Evolutionary conservation across 1,284 basidiomycete species (phyloP).

Genomic region (Apiotrichum domesticum): DNA sequence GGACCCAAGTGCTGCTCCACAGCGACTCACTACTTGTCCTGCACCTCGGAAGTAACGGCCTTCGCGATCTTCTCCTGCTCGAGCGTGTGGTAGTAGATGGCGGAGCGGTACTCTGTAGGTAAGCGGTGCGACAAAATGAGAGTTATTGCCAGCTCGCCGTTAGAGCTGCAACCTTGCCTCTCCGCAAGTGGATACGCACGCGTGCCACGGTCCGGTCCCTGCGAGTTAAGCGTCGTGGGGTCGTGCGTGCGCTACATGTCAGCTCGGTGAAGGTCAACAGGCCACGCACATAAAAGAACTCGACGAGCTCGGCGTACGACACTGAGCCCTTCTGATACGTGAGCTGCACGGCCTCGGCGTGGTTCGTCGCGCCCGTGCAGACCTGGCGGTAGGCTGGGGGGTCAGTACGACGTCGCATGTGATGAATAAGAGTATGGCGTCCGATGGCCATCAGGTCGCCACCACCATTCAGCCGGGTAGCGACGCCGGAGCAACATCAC

Average conservation of each 20-base stretch:
- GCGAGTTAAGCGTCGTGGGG: constrained; percentile 73
- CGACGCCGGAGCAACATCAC: too few relatives aligned
- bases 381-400: constrained; percentile 61
- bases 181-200: constrained; percentile 53
- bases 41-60: constrained; percentile 75
- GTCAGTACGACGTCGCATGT: too few relatives aligned
- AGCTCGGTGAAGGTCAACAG: too few relatives aligned
- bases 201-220: constrained; percentile 69
- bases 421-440: too few relatives aligned
- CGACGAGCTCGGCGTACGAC: constrained; percentile 75
- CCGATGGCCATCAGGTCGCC: too few relatives aligned
- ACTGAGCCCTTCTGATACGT: constrained; percentile 76
- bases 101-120: constrained; percentile 78
- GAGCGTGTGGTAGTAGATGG: constrained; percentile 73
- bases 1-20: background rate
- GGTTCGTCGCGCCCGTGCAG: constrained; percentile 72
- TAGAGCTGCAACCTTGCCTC: too few relatives aligned
- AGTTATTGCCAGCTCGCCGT: background rate
- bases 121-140: background rate
- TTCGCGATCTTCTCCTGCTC: constrained; percentile 72
- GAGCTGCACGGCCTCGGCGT: constrained; percentile 83
- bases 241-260: constrained; percentile 67
- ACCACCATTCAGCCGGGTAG: too few relatives aligned
- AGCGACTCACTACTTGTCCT: constrained; percentile 61
- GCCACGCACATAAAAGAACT: constrained; percentile 66